Conservation (phyloP, 2,329 filamentous ascomycete genomes). For the Cercospora sp. region DNA sequence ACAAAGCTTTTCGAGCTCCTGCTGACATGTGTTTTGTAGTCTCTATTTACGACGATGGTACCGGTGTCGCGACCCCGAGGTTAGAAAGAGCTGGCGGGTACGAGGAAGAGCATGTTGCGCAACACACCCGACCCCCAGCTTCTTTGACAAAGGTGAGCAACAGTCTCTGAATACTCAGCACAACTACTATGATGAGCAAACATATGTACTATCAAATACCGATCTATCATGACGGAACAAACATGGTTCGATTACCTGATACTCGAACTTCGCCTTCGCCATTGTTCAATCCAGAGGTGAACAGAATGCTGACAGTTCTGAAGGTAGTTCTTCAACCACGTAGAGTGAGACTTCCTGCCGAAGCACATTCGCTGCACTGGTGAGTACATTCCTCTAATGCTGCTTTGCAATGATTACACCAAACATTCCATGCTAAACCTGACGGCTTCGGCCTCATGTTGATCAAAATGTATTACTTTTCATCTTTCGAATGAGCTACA, state of each 20-base stretch:
- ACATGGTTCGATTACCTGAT: conserved; percentile 52
- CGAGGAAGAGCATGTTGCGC: background rate
- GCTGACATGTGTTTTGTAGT: conserved; percentile 17
- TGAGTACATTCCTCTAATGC: conserved; percentile 32
- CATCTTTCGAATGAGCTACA: conserved; percentile 73
- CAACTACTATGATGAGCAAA: conserved; percentile 46
- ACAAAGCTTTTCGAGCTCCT: conserved; percentile 3
- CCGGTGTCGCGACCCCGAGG: background rate
- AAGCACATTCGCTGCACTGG: conserved; percentile 8
- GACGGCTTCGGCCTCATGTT: conserved; percentile 65
- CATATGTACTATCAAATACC: conserved; percentile 53
- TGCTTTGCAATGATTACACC: conserved; percentile 60
- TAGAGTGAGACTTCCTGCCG: background rate
- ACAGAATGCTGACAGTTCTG: conserved; percentile 28
- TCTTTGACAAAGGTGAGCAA: conserved; percentile 13
- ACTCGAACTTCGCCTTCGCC: conserved; percentile 8
- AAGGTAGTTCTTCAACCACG: conserved; percentile 32
- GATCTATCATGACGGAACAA: conserved; percentile 47
- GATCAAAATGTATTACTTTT: conserved; percentile 68
- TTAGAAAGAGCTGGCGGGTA: background rate
- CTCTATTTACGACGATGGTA: background rate
- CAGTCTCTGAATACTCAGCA: background rate
- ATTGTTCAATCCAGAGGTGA: background rate
- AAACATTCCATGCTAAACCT: conserved; percentile 77
- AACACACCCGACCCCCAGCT: background rate